A percentile compares a stretch with the other conserved stretches of the same genome.
Evolutionary conservation across 2,329 filamentous ascomycete species (phyloP).

Genomic region (Fusarium sp.): DNA sequence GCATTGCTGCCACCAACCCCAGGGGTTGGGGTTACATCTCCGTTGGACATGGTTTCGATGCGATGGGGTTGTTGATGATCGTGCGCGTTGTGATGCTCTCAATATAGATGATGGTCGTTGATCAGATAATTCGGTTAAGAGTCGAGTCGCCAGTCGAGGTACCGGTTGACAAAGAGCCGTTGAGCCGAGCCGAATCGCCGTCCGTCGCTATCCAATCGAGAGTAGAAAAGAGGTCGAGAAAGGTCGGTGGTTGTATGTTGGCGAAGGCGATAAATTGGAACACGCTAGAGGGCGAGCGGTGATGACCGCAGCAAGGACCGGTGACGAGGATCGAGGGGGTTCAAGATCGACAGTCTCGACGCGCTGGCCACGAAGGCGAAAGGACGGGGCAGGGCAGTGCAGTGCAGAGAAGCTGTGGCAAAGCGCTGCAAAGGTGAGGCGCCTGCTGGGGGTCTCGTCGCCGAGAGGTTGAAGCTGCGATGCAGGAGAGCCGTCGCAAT

Average conservation of each 20-base stretch:
- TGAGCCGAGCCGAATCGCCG: slow-evolving; percentile 30
- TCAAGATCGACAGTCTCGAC: slow-evolving; percentile 7
- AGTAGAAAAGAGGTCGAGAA: background rate
- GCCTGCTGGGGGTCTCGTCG: slow-evolving; percentile 24
- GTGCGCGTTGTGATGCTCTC: slow-evolving; percentile 4
- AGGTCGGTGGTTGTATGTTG: background rate
- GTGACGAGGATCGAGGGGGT: slow-evolving; percentile 18
- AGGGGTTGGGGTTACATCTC: slow-evolving; percentile 49
- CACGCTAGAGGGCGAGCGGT: slow-evolving; percentile 15
- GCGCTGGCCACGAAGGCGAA: slow-evolving; percentile 25
- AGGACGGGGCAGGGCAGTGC: background rate
- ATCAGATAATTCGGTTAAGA: slow-evolving; percentile 17
- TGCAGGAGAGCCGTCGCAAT: slow-evolving; percentile 42
- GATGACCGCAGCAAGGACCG: slow-evolving; percentile 21
- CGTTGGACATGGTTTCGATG: slow-evolving; percentile 48
- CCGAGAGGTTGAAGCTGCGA: slow-evolving; percentile 33
- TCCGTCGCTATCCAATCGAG: slow-evolving; percentile 15
- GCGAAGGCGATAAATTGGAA: background rate
- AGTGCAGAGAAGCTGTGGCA: slow-evolving; percentile 10
- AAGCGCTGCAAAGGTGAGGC: slow-evolving; percentile 20
- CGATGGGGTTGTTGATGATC: slow-evolving; percentile 3
- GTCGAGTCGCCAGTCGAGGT: slow-evolving; percentile 21
- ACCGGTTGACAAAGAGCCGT: slow-evolving; percentile 25
- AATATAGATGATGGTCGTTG: slow-evolving; percentile 1
- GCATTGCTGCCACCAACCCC: slow-evolving; percentile 76